Evolutionary conservation across 306 rosid species (phyloP), one percentile per base, ranked within the genome.

Genomic region (Vicia faba): DNA sequence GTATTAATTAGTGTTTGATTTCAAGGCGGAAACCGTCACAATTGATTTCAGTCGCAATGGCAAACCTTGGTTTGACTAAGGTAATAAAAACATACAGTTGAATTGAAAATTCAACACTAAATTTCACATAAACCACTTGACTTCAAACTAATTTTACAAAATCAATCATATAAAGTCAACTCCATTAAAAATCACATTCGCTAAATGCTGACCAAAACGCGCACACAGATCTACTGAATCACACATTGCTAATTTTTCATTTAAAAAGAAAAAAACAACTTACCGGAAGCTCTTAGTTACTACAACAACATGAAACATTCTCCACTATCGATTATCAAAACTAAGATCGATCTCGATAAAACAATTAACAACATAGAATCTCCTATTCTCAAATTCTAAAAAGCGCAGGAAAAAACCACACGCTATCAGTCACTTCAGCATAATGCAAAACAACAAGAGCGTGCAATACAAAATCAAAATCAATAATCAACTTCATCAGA

Each of bases 401-500:
- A 29, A 4, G 33, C 5, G 33, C 33, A 29, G 1, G 33, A 29
- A 29, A 4, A 29, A 29, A 29, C 5, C 33, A 29, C 33, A 29
- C 33, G 33, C 33, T 5, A 29, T 29, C 33, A 43, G 50, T 8
- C 0, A 64, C 39, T 55, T 28, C 26, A 44, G 3, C 14, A 7
- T 13, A 61, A 0, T 29, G 64, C 5, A 14, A 16, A 41, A 64
- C 38, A 72, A 45, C 26, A 50, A 50, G 7, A 50, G 8, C 15
- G 20, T n/a, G 5, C 26, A 38, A 49, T 39, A 59, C n/a, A 15
- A 45, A 0, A 55, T 73, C 9, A 50, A 11, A 49, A 69, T 73
- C 46, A 69, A 68, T 60, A 50, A 31, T 55, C 13, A 58, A 13
- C 36, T 39, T 40, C 12, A 66, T 26, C 75, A 61, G 75, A 70